These are phyloP conservation scores for Adenanthera pavonina DNA, from an alignment of 306 rosid genomes.

Conservation along the genomic window DNA sequence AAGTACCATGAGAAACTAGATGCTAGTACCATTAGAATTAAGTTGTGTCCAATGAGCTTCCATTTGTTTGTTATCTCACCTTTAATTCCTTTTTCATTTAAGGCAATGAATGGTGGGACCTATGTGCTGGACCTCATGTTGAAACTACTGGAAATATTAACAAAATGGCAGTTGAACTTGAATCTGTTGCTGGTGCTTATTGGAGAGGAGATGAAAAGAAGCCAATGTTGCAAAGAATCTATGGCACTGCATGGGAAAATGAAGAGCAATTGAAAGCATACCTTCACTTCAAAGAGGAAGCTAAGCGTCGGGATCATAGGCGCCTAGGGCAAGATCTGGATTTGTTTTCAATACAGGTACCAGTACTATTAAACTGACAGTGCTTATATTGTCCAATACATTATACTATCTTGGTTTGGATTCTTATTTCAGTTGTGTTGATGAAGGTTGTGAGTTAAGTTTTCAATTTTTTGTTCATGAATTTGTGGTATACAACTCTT, in stretches of 20 bases:
- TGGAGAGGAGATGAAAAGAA: conserved; percentile 99
- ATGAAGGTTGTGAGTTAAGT: background rate
- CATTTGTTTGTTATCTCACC: conserved; percentile 31
- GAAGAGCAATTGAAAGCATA: conserved; percentile 90
- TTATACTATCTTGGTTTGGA: conserved; percentile 25
- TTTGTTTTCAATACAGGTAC: conserved; percentile 93
- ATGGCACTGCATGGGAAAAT: conserved; percentile 98
- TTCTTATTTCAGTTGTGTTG: conserved; percentile 30
- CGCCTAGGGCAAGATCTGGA: conserved; percentile 97
- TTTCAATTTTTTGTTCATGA: conserved; percentile 28
- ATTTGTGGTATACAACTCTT: conserved; percentile 24
- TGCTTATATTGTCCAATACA: conserved; percentile 17
- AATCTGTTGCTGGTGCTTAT: conserved; percentile 98
- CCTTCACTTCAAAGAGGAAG: conserved; percentile 94
- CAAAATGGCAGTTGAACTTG: conserved; percentile 93
- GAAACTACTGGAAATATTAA: conserved; percentile 87
- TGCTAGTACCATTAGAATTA: background rate
- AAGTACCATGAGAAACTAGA: too few species aligned
- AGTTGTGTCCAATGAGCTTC: conserved; percentile 19
- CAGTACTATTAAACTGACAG: conserved; percentile 38
- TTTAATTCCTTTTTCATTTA: conserved; percentile 32
- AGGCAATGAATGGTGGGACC: conserved; percentile 99
- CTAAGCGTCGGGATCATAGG: conserved; percentile 95
- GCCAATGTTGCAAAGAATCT: conserved; percentile 94
- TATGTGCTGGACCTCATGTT: conserved; percentile 99